Conservation (phyloP, 192 early-diverging fungal species). For the Coemansia sp. region DNA sequence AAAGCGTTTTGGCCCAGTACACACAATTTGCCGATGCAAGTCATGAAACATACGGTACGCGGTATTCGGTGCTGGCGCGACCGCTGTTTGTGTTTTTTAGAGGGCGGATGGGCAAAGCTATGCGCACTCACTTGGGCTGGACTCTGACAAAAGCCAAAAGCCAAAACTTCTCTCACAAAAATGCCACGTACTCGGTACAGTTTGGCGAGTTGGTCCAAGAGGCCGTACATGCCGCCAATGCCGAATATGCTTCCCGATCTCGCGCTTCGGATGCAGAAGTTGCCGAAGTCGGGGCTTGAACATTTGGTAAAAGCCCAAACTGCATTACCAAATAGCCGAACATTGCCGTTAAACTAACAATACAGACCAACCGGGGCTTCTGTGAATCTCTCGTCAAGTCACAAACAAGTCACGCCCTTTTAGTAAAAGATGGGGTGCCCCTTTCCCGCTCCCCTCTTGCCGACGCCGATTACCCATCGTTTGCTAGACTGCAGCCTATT, state of each 20-base stretch:
- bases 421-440: too few species aligned
- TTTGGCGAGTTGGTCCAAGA: slow-evolving; percentile 31
- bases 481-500: too few species aligned
- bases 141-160: not conserved
- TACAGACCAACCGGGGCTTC: too few species aligned
- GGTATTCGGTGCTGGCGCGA: slow-evolving; percentile 41
- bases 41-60: slow-evolving; percentile 19
- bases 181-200: not conserved
- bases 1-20: slow-evolving; percentile 26
- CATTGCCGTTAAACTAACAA: not conserved
- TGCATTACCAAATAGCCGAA: too few species aligned
- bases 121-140: slow-evolving; percentile 24
- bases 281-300: not conserved
- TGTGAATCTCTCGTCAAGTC: too few species aligned
- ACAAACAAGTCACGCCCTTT: too few species aligned
- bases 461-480: too few species aligned
- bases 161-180: not conserved
- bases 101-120: slow-evolving; percentile 31
- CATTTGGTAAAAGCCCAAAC: too few species aligned
- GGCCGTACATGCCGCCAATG: slow-evolving; percentile 12
- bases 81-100: slow-evolving; percentile 40
- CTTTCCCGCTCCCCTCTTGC: too few species aligned
- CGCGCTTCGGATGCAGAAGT: not conserved
- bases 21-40: slow-evolving; percentile 29
- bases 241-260: not conserved